phyloP scores from a whole-genome alignment of 148 eudicot species.

The Rhododendron ovatum region DNA sequence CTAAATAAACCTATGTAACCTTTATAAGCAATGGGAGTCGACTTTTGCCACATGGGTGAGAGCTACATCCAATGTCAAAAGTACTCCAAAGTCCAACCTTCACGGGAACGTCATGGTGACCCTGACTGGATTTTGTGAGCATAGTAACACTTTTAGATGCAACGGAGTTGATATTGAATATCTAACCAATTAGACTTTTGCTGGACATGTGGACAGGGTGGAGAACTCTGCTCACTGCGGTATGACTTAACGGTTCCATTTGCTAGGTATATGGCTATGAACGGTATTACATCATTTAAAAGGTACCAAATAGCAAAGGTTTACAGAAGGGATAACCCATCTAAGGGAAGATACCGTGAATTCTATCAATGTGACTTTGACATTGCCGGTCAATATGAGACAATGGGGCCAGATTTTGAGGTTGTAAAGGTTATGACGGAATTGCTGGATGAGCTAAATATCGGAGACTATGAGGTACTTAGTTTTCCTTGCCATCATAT shows the following conservation, averaged over 20 bases:
- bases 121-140: not conserved
- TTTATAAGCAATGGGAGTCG: not conserved
- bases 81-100: not conserved
- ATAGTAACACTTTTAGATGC: not conserved
- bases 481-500: not conserved
- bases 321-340: constrained; percentile 91
- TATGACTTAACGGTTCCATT: constrained; percentile 93
- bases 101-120: not conserved
- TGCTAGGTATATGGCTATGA: constrained; percentile 89
- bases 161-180: not conserved
- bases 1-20: not conserved
- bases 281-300: constrained; percentile 76
- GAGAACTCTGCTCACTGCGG: constrained; percentile 92
- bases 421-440: constrained; percentile 83
- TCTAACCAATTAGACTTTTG: constrained; percentile 6
- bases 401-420: constrained; percentile 93
- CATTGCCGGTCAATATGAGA: constrained; percentile 84
- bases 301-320: constrained; percentile 97
- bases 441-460: constrained; percentile 78
- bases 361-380: constrained; percentile 98
- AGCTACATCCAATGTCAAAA: not conserved
- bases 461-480: constrained; percentile 91
- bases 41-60: not conserved
- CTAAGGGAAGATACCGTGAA: constrained; percentile 95
- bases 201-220: constrained; percentile 55